Evolutionary conservation across 805 yeast genomes (phyloP).

Genomic region (Dipodascus geniculatus): DNA sequence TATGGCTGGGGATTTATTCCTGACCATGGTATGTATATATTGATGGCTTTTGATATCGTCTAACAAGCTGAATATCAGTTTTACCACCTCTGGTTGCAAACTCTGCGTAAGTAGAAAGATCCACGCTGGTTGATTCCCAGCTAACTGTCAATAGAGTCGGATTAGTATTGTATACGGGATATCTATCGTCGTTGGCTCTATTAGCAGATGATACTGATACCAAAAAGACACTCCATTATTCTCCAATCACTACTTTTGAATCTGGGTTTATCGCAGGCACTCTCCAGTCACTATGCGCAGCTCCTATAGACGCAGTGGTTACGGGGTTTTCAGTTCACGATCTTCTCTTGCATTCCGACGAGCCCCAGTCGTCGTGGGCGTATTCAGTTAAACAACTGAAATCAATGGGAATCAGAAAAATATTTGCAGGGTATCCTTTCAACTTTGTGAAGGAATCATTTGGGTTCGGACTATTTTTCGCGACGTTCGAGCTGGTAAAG

Average conservation of each 20-base stretch:
- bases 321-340: conserved; percentile 72
- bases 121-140: not conserved
- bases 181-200: conserved; percentile 34
- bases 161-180: conserved; percentile 70
- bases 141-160: conserved; percentile 39
- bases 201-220: conserved; percentile 6
- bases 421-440: conserved; percentile 80
- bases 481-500: conserved; percentile 68
- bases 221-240: conserved; percentile 14
- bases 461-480: conserved; percentile 80
- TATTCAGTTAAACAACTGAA: conserved; percentile 58
- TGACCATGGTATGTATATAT: conserved; percentile 31
- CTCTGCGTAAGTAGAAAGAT: conserved; percentile 35
- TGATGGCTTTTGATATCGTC: not conserved
- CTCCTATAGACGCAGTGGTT: conserved; percentile 86
- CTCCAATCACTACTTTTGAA: conserved; percentile 31
- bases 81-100: conserved; percentile 84
- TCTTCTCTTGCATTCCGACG: conserved; percentile 28
- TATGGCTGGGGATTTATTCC: conserved; percentile 87
- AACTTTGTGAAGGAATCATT: conserved; percentile 62
- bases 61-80: conserved; percentile 25
- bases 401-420: conserved; percentile 71
- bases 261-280: conserved; percentile 85
- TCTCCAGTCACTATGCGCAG: conserved; percentile 80
- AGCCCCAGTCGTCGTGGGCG: conserved; percentile 49